phyloP scores from a whole-genome alignment of 371 early-diverging fungal species.

The Mortierella sp. region DNA sequence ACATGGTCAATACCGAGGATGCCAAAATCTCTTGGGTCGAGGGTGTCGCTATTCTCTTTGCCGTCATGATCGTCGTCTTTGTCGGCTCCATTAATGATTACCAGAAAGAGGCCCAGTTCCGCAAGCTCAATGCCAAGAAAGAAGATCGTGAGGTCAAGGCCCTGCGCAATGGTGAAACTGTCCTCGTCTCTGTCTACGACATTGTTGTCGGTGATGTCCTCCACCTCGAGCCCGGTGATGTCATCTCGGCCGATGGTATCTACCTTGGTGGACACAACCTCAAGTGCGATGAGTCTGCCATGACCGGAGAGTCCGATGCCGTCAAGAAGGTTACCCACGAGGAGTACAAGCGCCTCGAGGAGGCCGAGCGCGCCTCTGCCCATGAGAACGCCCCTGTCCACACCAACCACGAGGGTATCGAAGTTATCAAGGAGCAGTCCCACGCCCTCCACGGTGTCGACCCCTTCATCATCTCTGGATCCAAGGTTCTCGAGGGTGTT shows the following conservation, averaged over 20 bases:
- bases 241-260: slow-evolving; percentile 94
- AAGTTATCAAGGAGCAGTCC: slow-evolving; percentile 43
- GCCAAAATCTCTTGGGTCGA: slow-evolving; percentile 81
- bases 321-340: slow-evolving; percentile 72
- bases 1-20: slow-evolving; percentile 49
- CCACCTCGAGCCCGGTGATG: slow-evolving; percentile 94
- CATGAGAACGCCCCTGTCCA: slow-evolving; percentile 12
- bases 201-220: slow-evolving; percentile 92
- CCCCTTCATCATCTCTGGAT: slow-evolving; percentile 81
- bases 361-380: slow-evolving; percentile 63
- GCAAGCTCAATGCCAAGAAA: slow-evolving; percentile 84
- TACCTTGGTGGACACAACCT: slow-evolving; percentile 86
- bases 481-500: slow-evolving; percentile 84
- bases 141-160: slow-evolving; percentile 84
- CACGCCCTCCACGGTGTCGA: slow-evolving; percentile 60
- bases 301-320: slow-evolving; percentile 94
- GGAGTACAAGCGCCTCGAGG: slow-evolving; percentile 40
- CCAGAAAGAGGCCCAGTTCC: slow-evolving; percentile 91
- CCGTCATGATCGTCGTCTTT: slow-evolving; percentile 85
- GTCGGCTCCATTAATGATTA: slow-evolving; percentile 88
- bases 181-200: slow-evolving; percentile 89
- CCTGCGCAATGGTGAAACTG: slow-evolving; percentile 81
- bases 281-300: slow-evolving; percentile 91
- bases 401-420: slow-evolving; percentile 26
- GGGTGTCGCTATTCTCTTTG: slow-evolving; percentile 83